Evolutionary conservation across 495 filamentous ascomycete species (phyloP), one percentile per base, ranked within the genome.

Genomic region (Tuber umbilicatum): DNA sequence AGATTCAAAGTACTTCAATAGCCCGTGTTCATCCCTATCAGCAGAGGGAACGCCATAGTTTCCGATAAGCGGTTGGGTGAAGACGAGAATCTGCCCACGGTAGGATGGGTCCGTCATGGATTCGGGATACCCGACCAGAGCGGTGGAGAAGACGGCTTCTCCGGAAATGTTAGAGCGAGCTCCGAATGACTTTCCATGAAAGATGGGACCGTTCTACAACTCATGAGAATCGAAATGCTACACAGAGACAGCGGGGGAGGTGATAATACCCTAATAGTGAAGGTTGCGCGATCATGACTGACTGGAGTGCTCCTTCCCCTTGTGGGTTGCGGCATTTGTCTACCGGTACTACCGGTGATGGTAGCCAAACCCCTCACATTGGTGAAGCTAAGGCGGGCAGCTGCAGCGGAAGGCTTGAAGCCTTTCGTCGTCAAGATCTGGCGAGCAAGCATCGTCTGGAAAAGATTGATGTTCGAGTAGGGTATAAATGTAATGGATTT

Each of bases 91-190:
- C 86, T 99, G 96, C 68, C 96, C 96, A 79, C 96, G 94, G 87
- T 99, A 99, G 42, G 95, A 98, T 55, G 95, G 96, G 81, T 98
- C 96, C 82, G 95, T 98, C 89, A 99, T 89, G 68, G 94, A 97
- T 86, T 99, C 96, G 76, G 95, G 95, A 83, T 99, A 99, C 75
- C 93, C 94, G 75, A 97, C 94, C 19, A 82, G 81, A 5, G 81
- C 81, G n/a, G 81, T 82, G 37, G 81, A 83, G 86, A 99, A 99
- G 84, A 99, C 95, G 81, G 97, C 87, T 88, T 99, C 95, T 79
- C 95, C 95, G 73, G 94, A 91, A 80, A 94, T 89, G 84, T 91
- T 97, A 87, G 92, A 94, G 81, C 92, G 87, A 37, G 94, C 93
- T 82, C 95, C 95, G 83, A 97, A 99, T 86, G 94, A 97, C 85